Conservation (phyloP, 345 rosid genomes). For the Linum lewisii region DNA sequence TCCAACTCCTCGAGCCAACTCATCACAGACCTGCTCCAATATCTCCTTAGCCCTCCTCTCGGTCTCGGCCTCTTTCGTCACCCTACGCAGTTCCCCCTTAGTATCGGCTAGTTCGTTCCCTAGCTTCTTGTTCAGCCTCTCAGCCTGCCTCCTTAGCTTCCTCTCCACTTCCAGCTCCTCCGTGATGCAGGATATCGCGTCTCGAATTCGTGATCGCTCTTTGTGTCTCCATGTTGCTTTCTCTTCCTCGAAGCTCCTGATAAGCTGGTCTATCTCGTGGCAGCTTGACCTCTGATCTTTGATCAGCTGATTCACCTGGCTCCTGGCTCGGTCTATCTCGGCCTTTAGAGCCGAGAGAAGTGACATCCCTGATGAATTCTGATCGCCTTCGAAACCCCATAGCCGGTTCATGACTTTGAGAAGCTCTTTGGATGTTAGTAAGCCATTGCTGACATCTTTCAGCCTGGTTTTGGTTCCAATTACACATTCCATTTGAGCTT, state of each 20-base stretch:
- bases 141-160: conserved; percentile 55
- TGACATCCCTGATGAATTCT: conserved; percentile 38
- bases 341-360: conserved; percentile 49
- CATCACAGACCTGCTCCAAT: conserved; percentile 80
- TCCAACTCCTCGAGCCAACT: conserved; percentile 66
- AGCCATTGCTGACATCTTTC: conserved; percentile 51
- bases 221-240: conserved; percentile 48
- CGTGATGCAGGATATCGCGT: conserved; percentile 34
- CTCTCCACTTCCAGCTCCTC: conserved; percentile 70
- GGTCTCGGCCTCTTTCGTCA: conserved; percentile 44
- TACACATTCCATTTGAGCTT: conserved; percentile 19
- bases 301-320: conserved; percentile 45
- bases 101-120: conserved; percentile 59
- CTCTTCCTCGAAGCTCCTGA: conserved; percentile 48
- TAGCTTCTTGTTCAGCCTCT: conserved; percentile 78
- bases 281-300: conserved; percentile 30
- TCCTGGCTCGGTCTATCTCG: conserved; percentile 55
- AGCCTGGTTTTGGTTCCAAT: conserved; percentile 29
- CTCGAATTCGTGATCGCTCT: conserved; percentile 42
- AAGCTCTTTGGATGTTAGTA: conserved; percentile 69
- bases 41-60: conserved; percentile 85
- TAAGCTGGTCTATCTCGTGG: conserved; percentile 38
- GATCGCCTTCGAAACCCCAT: conserved; percentile 47
- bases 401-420: conserved; percentile 56
- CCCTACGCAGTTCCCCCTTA: conserved; percentile 34